Base-by-base conservation (phyloP, 176 grass and related monocot genomes). In the Panicum miliaceum region DNA sequence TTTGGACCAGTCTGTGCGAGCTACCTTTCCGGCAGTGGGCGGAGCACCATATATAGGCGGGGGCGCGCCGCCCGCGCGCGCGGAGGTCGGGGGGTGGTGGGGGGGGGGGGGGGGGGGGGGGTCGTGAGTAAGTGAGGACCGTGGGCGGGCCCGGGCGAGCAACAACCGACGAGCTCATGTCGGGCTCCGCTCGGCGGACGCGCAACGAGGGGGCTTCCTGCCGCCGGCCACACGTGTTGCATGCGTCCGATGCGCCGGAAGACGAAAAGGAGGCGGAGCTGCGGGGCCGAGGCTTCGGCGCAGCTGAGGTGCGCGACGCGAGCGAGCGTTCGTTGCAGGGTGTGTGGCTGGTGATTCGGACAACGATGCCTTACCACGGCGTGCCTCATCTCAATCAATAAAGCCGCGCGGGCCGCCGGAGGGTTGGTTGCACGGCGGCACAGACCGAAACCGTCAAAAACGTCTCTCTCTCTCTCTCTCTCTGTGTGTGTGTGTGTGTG, bases 161-260 rank as follows among this genome's bases (percentile, higher is more conserved):
- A 22, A 10, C 74, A 4, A 50, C 40, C 27, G 43, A 34, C 62
- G 32, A 15, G 61, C 3, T 53, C 51, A 1, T 32, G 10, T 26
- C 7, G 0, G 14, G 73, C 34, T 37, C 25, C 19, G 29, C 41
- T 25, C 18, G 76, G 11, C 26, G 41, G 41, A 48, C 23, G 50
- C 9, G 67, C 58, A 20, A 41, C 36, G 42, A 68, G 29, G 79
- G 20, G 62, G 22, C 37, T 27, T 57, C 59, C 63, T 19, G 43
- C 65, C 65, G 41, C 66, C 75, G 66, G 25, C 47, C 56, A 80
- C 87, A 89, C 82, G 87, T 89, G 82, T 89, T 89, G 41, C 81
- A 84, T 84, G 77, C 45, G 40, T 4, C 42, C 20, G 3, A 34
- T 5, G 25, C n/a, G 38, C 25, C 26, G 4, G 29, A 36, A 15